Evolutionary conservation across 129 eudicot species (phyloP).

Genomic region (Flaveria sonorensis): DNA sequence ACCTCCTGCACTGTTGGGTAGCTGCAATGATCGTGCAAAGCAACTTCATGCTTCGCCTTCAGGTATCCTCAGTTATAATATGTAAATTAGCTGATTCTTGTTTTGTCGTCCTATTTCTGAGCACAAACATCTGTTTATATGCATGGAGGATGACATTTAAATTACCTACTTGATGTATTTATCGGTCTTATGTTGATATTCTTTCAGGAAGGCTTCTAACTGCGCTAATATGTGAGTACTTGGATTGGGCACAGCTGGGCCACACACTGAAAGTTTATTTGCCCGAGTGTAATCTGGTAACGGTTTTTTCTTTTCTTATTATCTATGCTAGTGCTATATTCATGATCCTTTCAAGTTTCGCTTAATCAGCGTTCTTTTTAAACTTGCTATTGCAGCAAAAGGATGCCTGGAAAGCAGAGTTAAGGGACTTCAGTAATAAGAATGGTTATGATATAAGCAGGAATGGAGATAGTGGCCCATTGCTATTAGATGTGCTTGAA

Average conservation of each 20-base stretch:
- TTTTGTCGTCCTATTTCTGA: not conserved
- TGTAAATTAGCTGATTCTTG: not conserved
- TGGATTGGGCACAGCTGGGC: constrained; percentile 95
- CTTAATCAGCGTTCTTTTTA: not conserved
- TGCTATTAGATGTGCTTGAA: constrained; percentile 94
- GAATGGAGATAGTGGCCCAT: constrained; percentile 95
- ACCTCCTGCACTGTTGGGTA: constrained; percentile 94
- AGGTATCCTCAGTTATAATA: constrained; percentile 41
- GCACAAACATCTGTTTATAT: not conserved
- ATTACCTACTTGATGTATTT: not conserved
- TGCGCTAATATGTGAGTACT: constrained; percentile 88
- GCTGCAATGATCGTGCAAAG: constrained; percentile 96
- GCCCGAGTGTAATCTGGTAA: constrained; percentile 96
- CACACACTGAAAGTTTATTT: constrained; percentile 91
- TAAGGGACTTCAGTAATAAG: constrained; percentile 84
- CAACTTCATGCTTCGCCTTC: constrained; percentile 94
- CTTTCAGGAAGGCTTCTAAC: constrained; percentile 84
- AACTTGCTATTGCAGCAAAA: constrained; percentile 61
- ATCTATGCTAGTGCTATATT: not conserved
- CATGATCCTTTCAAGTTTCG: not conserved
- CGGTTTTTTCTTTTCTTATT: not conserved
- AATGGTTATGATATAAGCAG: constrained; percentile 86
- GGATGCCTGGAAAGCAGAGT: constrained; percentile 94
- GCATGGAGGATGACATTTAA: constrained; percentile 1
- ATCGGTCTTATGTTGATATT: constrained; percentile 11